Evolutionary conservation across 306 rosid genomes (phyloP).

Genomic region (Adenanthera pavonina): DNA sequence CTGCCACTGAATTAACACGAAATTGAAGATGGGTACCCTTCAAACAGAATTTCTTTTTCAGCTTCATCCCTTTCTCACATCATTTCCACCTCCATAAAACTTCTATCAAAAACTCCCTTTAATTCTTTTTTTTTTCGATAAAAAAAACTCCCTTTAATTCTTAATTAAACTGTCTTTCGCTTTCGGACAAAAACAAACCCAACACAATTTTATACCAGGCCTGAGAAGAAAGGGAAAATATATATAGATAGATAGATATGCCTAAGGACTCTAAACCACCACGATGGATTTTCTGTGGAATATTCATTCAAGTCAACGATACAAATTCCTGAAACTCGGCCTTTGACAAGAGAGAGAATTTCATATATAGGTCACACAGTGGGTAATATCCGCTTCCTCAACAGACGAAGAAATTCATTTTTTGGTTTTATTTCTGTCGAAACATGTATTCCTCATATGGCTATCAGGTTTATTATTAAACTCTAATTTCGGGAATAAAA

Average conservation of each 20-base stretch:
- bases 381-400: not conserved
- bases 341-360: not conserved
- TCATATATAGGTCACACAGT: not conserved
- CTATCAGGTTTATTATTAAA: too few relatives aligned
- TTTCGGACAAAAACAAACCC: slow-evolving; percentile 30
- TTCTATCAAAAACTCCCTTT: slow-evolving; percentile 45
- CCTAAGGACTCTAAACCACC: not conserved
- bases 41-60: slow-evolving; percentile 47
- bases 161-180: slow-evolving; percentile 26
- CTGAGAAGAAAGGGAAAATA: slow-evolving; percentile 27
- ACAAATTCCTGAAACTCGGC: slow-evolving; percentile 23
- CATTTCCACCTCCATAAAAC: slow-evolving; percentile 37
- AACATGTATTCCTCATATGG: too few relatives aligned
- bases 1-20: slow-evolving; percentile 54
- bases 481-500: slow-evolving; percentile 19
- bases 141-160: slow-evolving; percentile 32
- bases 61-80: slow-evolving; percentile 46
- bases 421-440: too few relatives aligned
- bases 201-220: not conserved
- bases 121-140: not conserved
- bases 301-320: slow-evolving; percentile 33
- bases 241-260: not conserved
- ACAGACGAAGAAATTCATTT: not conserved
- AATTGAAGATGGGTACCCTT: slow-evolving; percentile 51
- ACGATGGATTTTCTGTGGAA: slow-evolving; percentile 35